These are phyloP conservation scores for Rugonectria rugulosa DNA, from an alignment of 2,329 filamentous ascomycete genomes.

Conservation along the genomic window DNA sequence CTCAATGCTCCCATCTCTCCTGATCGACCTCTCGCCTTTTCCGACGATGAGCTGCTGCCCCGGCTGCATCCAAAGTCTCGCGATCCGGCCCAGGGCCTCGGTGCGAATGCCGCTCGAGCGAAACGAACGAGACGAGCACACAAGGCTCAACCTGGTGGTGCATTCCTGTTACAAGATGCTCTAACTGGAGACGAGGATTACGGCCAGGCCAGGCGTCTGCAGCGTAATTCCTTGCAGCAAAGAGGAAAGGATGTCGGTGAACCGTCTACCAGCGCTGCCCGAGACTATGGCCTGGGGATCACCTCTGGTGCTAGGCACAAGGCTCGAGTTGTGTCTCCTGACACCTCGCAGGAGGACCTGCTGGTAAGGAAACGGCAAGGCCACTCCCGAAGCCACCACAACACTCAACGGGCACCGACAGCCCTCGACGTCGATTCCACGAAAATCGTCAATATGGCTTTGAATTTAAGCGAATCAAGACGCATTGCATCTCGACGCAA, in stretches of 20 bases:
- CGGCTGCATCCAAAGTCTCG: slow-evolving; percentile 32
- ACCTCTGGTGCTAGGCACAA: slow-evolving; percentile 24
- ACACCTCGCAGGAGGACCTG: slow-evolving; percentile 38
- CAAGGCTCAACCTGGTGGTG: slow-evolving; percentile 56
- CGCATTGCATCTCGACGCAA: slow-evolving; percentile 68
- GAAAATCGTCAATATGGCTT: slow-evolving; percentile 91
- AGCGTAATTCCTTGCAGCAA: slow-evolving; percentile 33
- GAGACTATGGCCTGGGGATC: slow-evolving; percentile 33
- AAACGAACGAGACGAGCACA: slow-evolving; percentile 44
- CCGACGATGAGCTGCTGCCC: slow-evolving; percentile 39
- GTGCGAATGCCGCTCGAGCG: slow-evolving; percentile 31
- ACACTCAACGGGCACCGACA: slow-evolving; percentile 28
- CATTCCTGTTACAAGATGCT: slow-evolving; percentile 59
- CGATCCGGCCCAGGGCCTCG: slow-evolving; percentile 24
- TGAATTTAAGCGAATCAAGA: slow-evolving; percentile 85
- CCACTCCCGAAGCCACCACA: slow-evolving; percentile 24
- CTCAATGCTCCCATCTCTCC: slow-evolving; percentile 32
- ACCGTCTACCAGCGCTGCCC: slow-evolving; percentile 22
- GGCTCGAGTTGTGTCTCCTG: slow-evolving; percentile 36
- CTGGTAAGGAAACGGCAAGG: slow-evolving; percentile 32
- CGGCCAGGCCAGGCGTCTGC: slow-evolving; percentile 39
- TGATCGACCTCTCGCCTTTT: slow-evolving; percentile 39
- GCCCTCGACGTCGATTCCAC: slow-evolving; percentile 76
- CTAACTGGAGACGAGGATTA: slow-evolving; percentile 44
- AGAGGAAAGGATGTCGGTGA: slow-evolving; percentile 32